Percentiles rank a stretch among this genome's conserved stretches.
Conservation (phyloP, 2,329 filamentous ascomycete species). For the Daldinia sp. region DNA sequence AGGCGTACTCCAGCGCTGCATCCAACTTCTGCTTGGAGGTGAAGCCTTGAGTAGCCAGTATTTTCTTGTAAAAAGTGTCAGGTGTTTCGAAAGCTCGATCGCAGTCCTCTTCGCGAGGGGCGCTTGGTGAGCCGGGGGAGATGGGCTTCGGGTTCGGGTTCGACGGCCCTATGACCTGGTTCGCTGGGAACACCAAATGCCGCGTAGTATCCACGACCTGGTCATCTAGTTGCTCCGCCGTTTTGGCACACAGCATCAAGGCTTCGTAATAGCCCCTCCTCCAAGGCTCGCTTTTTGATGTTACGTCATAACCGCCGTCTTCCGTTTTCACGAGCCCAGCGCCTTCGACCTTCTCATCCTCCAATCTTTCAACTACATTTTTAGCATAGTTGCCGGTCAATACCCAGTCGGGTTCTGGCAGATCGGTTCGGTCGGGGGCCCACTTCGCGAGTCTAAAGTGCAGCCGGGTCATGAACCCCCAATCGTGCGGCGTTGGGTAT, state of each 20-base stretch:
- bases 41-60: constrained; percentile 85
- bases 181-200: constrained; percentile 75
- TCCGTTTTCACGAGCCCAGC: constrained; percentile 67
- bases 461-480: constrained; percentile 78
- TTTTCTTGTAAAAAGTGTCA: constrained; percentile 82
- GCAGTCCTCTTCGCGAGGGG: constrained; percentile 82
- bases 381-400: constrained; percentile 71
- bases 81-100: constrained; percentile 76
- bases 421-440: constrained; percentile 67
- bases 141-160: constrained; percentile 84
- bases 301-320: constrained; percentile 73
- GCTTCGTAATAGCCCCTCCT: constrained; percentile 85
- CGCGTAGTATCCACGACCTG: constrained; percentile 78
- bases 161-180: constrained; percentile 82
- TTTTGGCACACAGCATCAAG: constrained; percentile 80
- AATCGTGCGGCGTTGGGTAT: constrained; percentile 86
- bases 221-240: constrained; percentile 84
- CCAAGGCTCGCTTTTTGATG: constrained; percentile 84
- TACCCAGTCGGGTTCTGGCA: constrained; percentile 74
- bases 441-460: constrained; percentile 73
- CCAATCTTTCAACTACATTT: constrained; percentile 73
- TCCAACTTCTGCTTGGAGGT: constrained; percentile 82
- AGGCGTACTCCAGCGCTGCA: constrained; percentile 84
- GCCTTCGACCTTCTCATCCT: constrained; percentile 77
- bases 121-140: constrained; percentile 70